These are phyloP conservation scores for Vanrija sp. DNA, from an alignment of 1,284 basidiomycete species.

Conservation along the genomic window DNA sequence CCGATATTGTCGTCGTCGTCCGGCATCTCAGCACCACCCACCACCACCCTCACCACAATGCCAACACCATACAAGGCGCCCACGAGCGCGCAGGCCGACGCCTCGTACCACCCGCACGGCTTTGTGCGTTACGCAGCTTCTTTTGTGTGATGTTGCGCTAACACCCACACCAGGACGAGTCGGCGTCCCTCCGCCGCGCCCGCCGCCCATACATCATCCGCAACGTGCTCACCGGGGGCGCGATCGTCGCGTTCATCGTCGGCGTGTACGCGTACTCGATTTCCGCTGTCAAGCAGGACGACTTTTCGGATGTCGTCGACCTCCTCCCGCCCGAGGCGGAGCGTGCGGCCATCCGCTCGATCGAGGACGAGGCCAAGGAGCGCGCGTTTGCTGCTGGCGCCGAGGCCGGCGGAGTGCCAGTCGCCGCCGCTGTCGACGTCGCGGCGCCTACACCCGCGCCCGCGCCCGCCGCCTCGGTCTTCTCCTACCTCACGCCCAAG, in stretches of 20 bases:
- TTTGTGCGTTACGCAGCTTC: constrained; percentile 9
- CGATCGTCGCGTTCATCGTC: constrained; percentile 70
- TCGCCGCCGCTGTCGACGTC: not conserved
- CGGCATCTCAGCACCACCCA: not conserved
- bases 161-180: constrained; percentile 61
- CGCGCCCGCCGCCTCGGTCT: not conserved
- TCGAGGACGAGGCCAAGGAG: constrained; percentile 45
- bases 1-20: not conserved
- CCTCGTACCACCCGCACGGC: constrained; percentile 26
- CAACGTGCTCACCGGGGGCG: constrained; percentile 73
- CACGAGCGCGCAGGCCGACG: constrained; percentile 10
- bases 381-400: not conserved
- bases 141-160: not conserved
- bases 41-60: not conserved
- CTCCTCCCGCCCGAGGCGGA: constrained; percentile 45
- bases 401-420: not conserved
- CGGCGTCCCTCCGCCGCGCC: constrained; percentile 78
- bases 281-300: constrained; percentile 86
- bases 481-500: constrained; percentile 18
- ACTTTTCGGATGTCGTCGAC: constrained; percentile 57
- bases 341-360: constrained; percentile 36
- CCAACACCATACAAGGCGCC: too few relatives aligned
- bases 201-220: constrained; percentile 73
- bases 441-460: not conserved
- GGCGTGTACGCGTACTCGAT: constrained; percentile 91